These are phyloP conservation scores for Aegilops bicornis DNA, from an alignment of 176 grass and related monocot genomes.

Conservation along the genomic window DNA sequence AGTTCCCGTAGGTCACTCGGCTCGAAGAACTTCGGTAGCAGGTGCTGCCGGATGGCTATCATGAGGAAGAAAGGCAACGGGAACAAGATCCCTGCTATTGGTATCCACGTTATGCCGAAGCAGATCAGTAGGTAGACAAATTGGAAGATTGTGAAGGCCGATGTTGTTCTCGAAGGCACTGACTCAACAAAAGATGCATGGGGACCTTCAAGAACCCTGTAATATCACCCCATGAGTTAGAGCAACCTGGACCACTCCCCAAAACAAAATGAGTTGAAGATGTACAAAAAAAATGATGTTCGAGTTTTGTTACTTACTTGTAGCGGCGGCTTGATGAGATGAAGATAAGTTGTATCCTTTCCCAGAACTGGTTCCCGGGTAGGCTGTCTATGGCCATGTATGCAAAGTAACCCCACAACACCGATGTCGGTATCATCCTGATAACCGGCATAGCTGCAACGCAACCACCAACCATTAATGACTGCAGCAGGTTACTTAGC, in stretches of 20 bases:
- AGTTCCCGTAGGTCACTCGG: constrained; percentile 54
- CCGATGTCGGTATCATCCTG: constrained; percentile 73
- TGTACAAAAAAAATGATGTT: neutral
- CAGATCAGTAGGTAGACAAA: constrained; percentile 76
- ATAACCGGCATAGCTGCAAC: constrained; percentile 85
- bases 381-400: constrained; percentile 95
- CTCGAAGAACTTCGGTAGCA: constrained; percentile 80
- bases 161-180: constrained; percentile 45
- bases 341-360: constrained; percentile 76
- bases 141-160: constrained; percentile 77
- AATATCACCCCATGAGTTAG: neutral
- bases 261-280: neutral
- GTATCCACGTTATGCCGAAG: constrained; percentile 97
- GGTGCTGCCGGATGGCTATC: constrained; percentile 70
- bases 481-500: constrained; percentile 79
- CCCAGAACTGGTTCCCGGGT: constrained; percentile 95
- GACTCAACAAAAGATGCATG: constrained; percentile 88
- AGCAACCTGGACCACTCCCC: neutral
- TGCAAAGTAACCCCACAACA: constrained; percentile 95
- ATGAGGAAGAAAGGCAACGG: constrained; percentile 90
- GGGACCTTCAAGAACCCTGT: constrained; percentile 79
- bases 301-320: constrained; percentile 45
- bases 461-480: constrained; percentile 70
- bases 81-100: constrained; percentile 77
- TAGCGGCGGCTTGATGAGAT: constrained; percentile 56